Percentiles rank a stretch among this genome's conserved stretches.
Conservation (phyloP, 805 yeast genomes). For the Peterozyma toletana region DNA sequence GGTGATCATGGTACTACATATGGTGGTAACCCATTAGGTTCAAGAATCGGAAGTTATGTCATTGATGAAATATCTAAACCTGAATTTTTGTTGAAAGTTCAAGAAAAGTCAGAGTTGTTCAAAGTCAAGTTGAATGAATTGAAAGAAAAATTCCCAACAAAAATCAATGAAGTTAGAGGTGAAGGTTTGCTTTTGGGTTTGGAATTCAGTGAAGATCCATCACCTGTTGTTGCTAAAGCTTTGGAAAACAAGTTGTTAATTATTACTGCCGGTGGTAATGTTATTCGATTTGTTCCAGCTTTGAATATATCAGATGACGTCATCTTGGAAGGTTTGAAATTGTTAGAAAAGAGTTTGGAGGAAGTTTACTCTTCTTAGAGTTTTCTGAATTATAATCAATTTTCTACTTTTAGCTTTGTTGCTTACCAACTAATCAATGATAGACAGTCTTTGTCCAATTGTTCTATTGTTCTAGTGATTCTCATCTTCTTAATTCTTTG, state of each 20-base stretch:
- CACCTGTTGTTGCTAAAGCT: constrained; percentile 56
- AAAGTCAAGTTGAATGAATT: constrained; percentile 40
- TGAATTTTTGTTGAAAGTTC: constrained; percentile 55
- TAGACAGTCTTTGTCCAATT: no score
- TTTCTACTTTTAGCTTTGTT: no score
- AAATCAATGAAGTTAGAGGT: constrained; percentile 72
- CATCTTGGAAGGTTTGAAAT: constrained; percentile 62
- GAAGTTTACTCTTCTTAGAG: constrained; percentile 13
- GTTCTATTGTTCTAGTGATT: no score
- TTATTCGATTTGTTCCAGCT: constrained; percentile 88
- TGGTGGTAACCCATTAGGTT: constrained; percentile 94
- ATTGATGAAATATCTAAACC: constrained; percentile 56
- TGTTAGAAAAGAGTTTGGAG: constrained; percentile 52
- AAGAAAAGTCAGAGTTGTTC: constrained; percentile 52
- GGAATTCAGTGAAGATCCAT: constrained; percentile 64
- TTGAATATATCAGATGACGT: constrained; percentile 69
- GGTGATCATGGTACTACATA: constrained; percentile 99
- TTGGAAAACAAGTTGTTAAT: constrained; percentile 76
- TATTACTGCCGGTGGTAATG: constrained; percentile 89
- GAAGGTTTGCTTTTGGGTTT: constrained; percentile 83
- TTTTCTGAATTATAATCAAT: no score
- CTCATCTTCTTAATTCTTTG: no score
- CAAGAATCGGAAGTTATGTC: constrained; percentile 75
- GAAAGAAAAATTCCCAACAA: constrained; percentile 48
- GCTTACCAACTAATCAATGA: no score